Evolutionary conservation across 1,139 yeast species (phyloP).

Genomic region (Geotrichum bryndzae): DNA sequence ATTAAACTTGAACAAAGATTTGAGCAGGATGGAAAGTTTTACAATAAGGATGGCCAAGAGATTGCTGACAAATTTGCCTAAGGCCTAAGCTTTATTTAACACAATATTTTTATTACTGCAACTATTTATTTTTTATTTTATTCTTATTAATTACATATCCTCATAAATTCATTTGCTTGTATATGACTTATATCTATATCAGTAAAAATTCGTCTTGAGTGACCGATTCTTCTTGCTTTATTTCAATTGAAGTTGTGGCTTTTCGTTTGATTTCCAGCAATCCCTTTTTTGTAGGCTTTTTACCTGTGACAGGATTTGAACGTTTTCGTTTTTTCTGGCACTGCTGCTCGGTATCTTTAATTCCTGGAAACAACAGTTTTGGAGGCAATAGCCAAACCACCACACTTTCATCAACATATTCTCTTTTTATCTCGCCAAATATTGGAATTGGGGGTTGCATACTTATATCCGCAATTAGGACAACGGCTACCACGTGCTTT

Average conservation of each 20-base stretch:
- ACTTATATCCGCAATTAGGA: neutral
- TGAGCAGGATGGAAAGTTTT: conserved; percentile 9
- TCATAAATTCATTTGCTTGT: neutral
- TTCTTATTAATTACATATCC: neutral
- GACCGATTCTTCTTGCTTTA: neutral
- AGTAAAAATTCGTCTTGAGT: neutral
- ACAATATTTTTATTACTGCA: neutral
- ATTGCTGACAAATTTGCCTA: conserved; percentile 13
- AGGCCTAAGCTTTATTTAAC: neutral
- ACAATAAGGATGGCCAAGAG: conserved; percentile 14
- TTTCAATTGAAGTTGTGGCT: neutral
- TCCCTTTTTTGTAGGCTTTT: neutral
- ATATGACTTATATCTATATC: neutral
- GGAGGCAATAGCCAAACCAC: conserved; percentile 2
- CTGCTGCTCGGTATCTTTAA: neutral
- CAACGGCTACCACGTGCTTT: neutral
- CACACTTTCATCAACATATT: neutral
- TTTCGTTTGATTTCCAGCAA: neutral
- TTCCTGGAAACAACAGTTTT: conserved; percentile 6
- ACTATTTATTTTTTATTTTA: neutral
- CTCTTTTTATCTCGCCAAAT: neutral
- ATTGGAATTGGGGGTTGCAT: neutral
- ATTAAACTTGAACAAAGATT: conserved; percentile 6
- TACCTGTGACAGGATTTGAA: neutral
- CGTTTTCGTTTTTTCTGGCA: neutral